Evolutionary conservation across 768 basidiomycete genomes (phyloP), one percentile per base, ranked within the genome.

Genomic region (Chalciporus pseudorubinellus): DNA sequence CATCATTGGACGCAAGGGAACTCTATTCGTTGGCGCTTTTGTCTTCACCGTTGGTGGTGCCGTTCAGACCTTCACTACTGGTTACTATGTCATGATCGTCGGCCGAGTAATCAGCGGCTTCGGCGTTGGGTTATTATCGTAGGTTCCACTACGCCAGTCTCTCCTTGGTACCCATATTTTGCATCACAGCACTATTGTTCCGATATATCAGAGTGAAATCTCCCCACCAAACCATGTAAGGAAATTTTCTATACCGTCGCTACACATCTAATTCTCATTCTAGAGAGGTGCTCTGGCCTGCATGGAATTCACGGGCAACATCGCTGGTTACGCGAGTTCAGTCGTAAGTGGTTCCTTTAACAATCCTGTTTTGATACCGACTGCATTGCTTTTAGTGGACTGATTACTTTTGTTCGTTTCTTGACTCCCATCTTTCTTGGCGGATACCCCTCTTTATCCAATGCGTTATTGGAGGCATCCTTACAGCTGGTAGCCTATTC

Each of bases 161-260:
- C 26, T 39, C 12, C 29, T 28, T 40, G 16, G 11, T 46, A 28
- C 51, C 67, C 11, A 57, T 43, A 21, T 19, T 28, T 13, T 10
- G 18, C 48, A 43, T 36, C 10, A n/a, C 39, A 93, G 92, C 39
- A 94, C 92, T n/a, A 93, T 94, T 53, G 92, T 94, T 24, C 92
- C 92, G 13, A 92, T 94, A 51, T 95, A 93, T 68, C 91, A 97
- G 74, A 92, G 90, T 59, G 95, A 98, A 74, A 92, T 97, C 42
- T 94, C 92, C 4, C 94, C 95, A 26, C 90, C 95, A 3, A 79
- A 89, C 59, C 91, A 95, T 72, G 92, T 89, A 58, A 20, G 83
- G 63, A 18, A 9, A 28, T 13, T 13, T 28, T 48, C 18, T 39
- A 34, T 36, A 33, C 14, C 24, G 39, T 39, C 2, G 45, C 36